Evolutionary conservation across 441 rosid species (phyloP).

Genomic region (Macaranga tanarius): DNA sequence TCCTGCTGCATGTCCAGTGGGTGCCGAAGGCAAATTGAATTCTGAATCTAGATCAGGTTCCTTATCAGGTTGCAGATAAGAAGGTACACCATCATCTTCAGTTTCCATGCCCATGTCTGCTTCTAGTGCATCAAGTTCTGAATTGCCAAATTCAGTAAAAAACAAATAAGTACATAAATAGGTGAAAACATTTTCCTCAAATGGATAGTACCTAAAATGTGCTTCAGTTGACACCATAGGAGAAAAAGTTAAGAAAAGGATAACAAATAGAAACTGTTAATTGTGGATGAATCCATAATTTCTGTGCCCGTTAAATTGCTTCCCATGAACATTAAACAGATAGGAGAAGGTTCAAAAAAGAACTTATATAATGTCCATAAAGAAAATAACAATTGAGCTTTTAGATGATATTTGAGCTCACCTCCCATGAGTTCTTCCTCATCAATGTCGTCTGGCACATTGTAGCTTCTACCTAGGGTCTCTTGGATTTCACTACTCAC

Average conservation of each 20-base stretch:
- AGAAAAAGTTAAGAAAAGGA: background rate
- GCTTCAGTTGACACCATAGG: background rate
- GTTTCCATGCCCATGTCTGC: constrained; percentile 90
- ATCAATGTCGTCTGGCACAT: constrained; percentile 93
- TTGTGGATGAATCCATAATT: background rate
- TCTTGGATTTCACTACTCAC: constrained; percentile 95
- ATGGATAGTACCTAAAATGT: background rate
- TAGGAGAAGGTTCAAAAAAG: background rate
- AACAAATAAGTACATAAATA: background rate
- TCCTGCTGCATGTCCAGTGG: constrained; percentile 54
- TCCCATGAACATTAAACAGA: background rate
- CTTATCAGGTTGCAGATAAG: constrained; percentile 87
- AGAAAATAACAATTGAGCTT: background rate
- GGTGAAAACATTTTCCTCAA: background rate
- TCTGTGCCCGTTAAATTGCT: background rate
- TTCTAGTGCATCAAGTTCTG: constrained; percentile 97
- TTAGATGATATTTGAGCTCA: constrained; percentile 31
- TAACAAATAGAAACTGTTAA: background rate
- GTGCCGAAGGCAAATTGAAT: constrained; percentile 82
- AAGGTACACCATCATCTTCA: constrained; percentile 80
- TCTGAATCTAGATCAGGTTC: constrained; percentile 74
- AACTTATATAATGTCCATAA: background rate
- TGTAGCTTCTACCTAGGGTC: constrained; percentile 89
- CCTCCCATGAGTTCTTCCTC: constrained; percentile 99
- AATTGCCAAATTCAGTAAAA: constrained; percentile 23